phyloP scores from a whole-genome alignment of 768 basidiomycete genomes.

The Boletus pseudo-olivaceus region DNA sequence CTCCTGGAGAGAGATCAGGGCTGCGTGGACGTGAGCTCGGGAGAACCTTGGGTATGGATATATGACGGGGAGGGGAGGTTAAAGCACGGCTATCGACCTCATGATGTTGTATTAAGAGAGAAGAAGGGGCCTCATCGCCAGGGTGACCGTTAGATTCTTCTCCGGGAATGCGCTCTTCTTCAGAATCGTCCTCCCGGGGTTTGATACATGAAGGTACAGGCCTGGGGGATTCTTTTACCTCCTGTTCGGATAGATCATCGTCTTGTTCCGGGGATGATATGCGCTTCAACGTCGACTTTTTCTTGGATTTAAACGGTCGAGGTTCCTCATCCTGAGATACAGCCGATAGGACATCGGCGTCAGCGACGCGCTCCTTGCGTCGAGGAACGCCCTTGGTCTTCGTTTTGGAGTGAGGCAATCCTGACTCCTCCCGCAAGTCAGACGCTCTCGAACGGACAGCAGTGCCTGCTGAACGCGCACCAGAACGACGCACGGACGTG shows the following conservation, averaged over 20 bases:
- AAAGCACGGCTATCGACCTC: not conserved
- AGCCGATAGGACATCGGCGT: not conserved
- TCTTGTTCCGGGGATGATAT: not conserved
- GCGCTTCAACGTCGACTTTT: not conserved
- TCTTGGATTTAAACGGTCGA: constrained; percentile 1
- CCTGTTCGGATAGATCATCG: constrained; percentile 1
- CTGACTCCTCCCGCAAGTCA: not conserved
- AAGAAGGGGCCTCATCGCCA: not conserved
- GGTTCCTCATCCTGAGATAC: constrained; percentile 2
- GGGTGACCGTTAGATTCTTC: not conserved
- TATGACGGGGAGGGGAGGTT: not conserved
- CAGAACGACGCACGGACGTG: not conserved
- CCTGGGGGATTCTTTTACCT: not conserved
- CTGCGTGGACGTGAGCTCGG: not conserved
- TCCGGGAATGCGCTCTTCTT: not conserved
- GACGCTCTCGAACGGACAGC: not conserved
- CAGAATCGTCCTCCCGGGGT: not conserved
- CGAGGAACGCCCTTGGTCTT: not conserved
- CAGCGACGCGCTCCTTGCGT: not conserved
- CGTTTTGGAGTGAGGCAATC: not conserved
- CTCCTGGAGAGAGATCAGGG: constrained; percentile 26
- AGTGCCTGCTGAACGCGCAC: not conserved
- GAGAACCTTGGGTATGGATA: constrained; percentile 3
- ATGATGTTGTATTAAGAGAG: not conserved
- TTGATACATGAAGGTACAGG: not conserved